These are phyloP conservation scores for Lyophyllum shimeji DNA, from an alignment of 768 basidiomycete genomes.

Conservation along the genomic window DNA sequence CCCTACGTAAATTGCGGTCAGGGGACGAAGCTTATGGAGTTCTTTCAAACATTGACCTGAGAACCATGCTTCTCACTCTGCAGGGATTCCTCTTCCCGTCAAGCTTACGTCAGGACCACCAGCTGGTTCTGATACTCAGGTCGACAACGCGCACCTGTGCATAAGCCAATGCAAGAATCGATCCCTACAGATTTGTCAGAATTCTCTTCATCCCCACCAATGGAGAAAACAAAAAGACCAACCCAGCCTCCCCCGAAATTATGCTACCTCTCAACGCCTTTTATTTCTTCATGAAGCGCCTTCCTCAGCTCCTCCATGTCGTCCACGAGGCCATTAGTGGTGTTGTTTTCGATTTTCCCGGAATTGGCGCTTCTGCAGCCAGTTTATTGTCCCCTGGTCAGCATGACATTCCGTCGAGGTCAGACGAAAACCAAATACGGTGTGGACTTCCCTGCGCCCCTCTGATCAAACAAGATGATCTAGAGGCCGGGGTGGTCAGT, in stretches of 20 bases:
- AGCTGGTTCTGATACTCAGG: too few species aligned
- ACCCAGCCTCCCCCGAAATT: background rate
- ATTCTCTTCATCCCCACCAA: background rate
- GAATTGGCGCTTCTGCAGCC: background rate
- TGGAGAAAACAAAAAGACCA: background rate
- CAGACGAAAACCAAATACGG: background rate
- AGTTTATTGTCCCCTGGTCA: background rate
- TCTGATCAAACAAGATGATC: background rate
- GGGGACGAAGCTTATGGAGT: background rate
- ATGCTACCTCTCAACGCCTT: background rate
- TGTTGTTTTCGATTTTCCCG: background rate
- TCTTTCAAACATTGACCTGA: background rate
- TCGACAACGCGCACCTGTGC: background rate
- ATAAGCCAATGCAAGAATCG: background rate
- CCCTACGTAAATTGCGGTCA: background rate
- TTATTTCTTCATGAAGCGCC: background rate
- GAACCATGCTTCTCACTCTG: background rate
- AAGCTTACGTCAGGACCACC: too few species aligned
- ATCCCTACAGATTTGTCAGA: background rate
- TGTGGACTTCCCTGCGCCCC: background rate
- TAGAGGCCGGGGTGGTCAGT: background rate
- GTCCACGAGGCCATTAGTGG: background rate
- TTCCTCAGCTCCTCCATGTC: background rate
- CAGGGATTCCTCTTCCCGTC: background rate
- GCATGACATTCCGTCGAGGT: background rate